Base-by-base conservation (phyloP, 441 rosid genomes). In the Gossypium gossypioides region DNA sequence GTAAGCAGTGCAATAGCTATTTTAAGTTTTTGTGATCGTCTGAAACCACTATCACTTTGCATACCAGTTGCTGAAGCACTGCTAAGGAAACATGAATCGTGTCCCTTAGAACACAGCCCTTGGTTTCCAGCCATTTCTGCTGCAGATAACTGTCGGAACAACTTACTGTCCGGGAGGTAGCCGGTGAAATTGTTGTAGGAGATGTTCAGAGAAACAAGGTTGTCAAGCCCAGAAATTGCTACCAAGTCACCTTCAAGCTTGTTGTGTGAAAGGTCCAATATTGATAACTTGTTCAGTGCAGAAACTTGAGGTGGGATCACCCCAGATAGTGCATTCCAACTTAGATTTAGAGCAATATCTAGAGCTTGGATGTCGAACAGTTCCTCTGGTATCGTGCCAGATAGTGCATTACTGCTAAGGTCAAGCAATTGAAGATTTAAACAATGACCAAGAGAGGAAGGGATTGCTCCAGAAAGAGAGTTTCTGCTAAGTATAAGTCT, bases 171-270 rank as follows among this genome's bases (percentile, higher is more conserved):
- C 2, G 91, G 94, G 57, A 89, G 90, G 78, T 73, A 84, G n/a
- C 91, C 90, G 0, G 89, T 76, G 86, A 89, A 89, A 75, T 84
- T 86, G 77, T 89, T 89, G 86, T 82, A 81, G 56, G 91, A 89
- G 61, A 89, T 76, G 72, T 89, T 89, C 3, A 87, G 54, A 69
- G 90, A 86, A 56, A 87, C 89, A 13, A 89, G 85, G 80, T 89
- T 87, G 16, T 84, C 89, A 1, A 89, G 76, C 18, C 76, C 72
- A 1, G 88, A 80, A 6, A 86, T 73, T 4, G 77, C 75, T 46
- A 80, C 27, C 73, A 89, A 80, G 62, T 83, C 83, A 1, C 90
- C 91, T 59, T 82, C 80, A 60, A 89, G 87, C 78, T 79, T 79
- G 74, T 89, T 89, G 68, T 87, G 89, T 0, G 94, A 87, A 60